Evolutionary conservation across 2,329 filamentous ascomycete species (phyloP).

Genomic region (Fusarium coicis): DNA sequence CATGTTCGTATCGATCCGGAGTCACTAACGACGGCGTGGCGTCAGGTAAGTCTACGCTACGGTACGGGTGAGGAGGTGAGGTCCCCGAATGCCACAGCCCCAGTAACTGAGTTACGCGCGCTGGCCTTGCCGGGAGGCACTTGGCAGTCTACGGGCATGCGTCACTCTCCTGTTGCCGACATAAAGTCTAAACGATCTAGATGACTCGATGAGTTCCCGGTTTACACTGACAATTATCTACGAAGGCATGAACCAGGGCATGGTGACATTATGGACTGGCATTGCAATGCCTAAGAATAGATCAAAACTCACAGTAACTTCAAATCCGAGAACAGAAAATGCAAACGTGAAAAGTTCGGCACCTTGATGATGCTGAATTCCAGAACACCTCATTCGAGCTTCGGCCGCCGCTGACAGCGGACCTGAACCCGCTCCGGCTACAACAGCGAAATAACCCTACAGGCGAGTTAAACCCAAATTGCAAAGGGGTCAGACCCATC

Average conservation of each 20-base stretch:
- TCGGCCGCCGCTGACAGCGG: neutral
- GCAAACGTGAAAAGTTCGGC: rapidly evolving
- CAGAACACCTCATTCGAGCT: neutral
- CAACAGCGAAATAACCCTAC: neutral
- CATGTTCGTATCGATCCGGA: neutral
- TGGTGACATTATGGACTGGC: neutral
- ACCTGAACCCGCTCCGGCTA: neutral
- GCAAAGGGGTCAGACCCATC: neutral
- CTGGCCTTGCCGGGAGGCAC: neutral
- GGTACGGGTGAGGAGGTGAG: neutral
- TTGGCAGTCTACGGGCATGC: neutral
- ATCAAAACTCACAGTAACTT: neutral
- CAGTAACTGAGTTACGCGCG: neutral
- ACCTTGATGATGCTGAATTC: neutral
- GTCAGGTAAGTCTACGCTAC: neutral
- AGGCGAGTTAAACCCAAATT: neutral
- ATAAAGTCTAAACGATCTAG: neutral
- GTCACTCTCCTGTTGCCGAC: neutral
- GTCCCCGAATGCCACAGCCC: neutral
- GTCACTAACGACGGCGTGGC: neutral
- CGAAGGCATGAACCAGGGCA: rapidly evolving
- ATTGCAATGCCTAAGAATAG: neutral
- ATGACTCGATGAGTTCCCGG: neutral
- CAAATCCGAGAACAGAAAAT: rapidly evolving
- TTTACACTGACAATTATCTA: no score